These are phyloP conservation scores for Keithomyces neogunnii DNA, from an alignment of 2,329 filamentous ascomycete species.

Conservation along the genomic window DNA sequence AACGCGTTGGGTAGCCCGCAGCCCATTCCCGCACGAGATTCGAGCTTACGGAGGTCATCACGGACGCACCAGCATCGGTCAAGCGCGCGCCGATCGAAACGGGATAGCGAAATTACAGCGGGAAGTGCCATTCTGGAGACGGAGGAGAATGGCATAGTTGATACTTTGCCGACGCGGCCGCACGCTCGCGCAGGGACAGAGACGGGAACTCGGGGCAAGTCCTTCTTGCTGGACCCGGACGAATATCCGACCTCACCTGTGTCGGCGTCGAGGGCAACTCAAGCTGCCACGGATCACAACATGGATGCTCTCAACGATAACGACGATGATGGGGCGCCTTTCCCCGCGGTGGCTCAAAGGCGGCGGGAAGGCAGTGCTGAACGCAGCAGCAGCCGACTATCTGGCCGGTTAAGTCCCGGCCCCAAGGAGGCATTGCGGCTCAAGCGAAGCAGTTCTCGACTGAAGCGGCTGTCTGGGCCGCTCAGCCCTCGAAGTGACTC, in stretches of 20 bases:
- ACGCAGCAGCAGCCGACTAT: conserved; percentile 33
- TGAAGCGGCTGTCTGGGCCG: conserved; percentile 49
- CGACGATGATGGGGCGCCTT: conserved; percentile 64
- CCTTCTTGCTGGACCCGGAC: conserved; percentile 15
- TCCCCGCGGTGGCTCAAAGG: conserved; percentile 58
- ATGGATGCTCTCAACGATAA: conserved; percentile 25
- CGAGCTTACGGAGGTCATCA: conserved; percentile 52
- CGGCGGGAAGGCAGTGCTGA: conserved; percentile 43
- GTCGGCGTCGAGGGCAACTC: conserved; percentile 10
- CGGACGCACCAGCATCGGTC: conserved; percentile 33
- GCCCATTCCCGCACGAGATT: conserved; percentile 58
- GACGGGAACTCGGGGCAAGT: conserved; percentile 4
- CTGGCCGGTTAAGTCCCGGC: conserved; percentile 41
- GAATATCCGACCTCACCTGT: conserved; percentile 14
- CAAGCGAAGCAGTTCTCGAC: conserved; percentile 48
- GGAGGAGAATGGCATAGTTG: conserved; percentile 20
- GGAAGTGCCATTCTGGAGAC: conserved; percentile 35
- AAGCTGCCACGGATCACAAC: conserved; percentile 16
- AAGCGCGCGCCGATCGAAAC: conserved; percentile 40
- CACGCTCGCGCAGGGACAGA: conserved; percentile 5
- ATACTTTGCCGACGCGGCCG: not conserved
- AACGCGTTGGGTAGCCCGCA: conserved; percentile 30
- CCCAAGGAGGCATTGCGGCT: conserved; percentile 32
- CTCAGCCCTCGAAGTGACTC: conserved; percentile 33
- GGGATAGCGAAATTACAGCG: conserved; percentile 30